Evolutionary conservation across 768 basidiomycete genomes (phyloP).

Genomic region (Calocera cornea): DNA sequence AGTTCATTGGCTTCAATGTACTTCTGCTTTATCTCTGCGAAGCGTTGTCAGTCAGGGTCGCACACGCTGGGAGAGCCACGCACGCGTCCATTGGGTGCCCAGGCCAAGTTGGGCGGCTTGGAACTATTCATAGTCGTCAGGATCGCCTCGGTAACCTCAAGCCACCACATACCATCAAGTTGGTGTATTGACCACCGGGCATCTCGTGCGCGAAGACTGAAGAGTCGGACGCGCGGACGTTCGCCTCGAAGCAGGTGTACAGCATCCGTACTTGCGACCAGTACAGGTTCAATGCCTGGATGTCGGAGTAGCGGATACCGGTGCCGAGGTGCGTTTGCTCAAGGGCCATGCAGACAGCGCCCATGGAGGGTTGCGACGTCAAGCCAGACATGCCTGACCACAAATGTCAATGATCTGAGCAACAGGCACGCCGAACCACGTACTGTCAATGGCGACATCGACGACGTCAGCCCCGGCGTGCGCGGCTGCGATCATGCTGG

Average conservation of each 20-base stretch:
- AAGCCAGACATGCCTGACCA: slow-evolving; percentile 85
- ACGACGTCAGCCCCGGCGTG: slow-evolving; percentile 97
- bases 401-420: slow-evolving; percentile 15
- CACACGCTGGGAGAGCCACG: slow-evolving; percentile 10
- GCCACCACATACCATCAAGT: slow-evolving; percentile 59
- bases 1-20: slow-evolving; percentile 97
- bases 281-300: slow-evolving; percentile 92
- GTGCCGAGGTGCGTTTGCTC: slow-evolving; percentile 91
- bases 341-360: slow-evolving; percentile 84
- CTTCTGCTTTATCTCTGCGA: slow-evolving; percentile 85
- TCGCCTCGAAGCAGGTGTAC: slow-evolving; percentile 95
- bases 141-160: background rate
- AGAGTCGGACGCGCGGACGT: slow-evolving; percentile 91
- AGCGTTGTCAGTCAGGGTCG: background rate
- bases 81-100: slow-evolving; percentile 88
- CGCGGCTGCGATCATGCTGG: slow-evolving; percentile 93
- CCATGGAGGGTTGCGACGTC: slow-evolving; percentile 98
- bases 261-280: slow-evolving; percentile 96
- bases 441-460: slow-evolving; percentile 97
- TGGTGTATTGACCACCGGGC: slow-evolving; percentile 95
- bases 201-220: slow-evolving; percentile 99
- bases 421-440: slow-evolving; percentile 22
- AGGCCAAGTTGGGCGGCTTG: slow-evolving; percentile 96
- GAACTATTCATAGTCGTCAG: slow-evolving; percentile 43
- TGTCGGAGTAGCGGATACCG: slow-evolving; percentile 91